Evolutionary conservation across 192 early-diverging fungal genomes (phyloP), one percentile per base, ranked within the genome.

Genomic region (Oehlia diaphana): DNA sequence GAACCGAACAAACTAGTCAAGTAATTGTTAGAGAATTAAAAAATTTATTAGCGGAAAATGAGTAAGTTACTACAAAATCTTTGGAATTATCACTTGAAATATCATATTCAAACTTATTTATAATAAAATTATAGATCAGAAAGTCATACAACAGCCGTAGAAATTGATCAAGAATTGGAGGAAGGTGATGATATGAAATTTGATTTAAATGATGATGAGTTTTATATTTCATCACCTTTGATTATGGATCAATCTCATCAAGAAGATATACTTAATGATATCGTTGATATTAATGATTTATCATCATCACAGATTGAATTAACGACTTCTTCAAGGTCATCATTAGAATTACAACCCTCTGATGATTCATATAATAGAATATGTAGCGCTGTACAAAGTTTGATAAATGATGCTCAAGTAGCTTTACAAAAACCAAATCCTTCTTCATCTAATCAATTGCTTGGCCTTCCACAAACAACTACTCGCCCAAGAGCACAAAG

Each of bases 1-100:
- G 71, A 12, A 72, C 47, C 35, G 71, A 72, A 49, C 71, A 50
- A 50, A 72, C 71, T 19, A 72, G 71, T 31, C 71, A 72, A n/a
- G 31, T 31, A 31, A 31, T 31, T 31, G 31, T 31, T 31, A 31
- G 31, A 31, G 71, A 72, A 49, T 72, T 72, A 50, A 72, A 72
- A 49, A 7, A 49, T 21, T 72, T 72, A 28, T 33, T 68, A 68
- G 13, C 26, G 13, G 66, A 68, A 68, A 68, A 33, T 68, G 28
- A 68, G 66, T 68, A 68, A 33, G 66, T 68, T 2, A 6, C 13
- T 9, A 28, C 10, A 72, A 19, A 9, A 72, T 16, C 37, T n/a
- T 12, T 37, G 39, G 0, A 42, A 3, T 12, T 14, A n/a, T 39
- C 2, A 19, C 2, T 49, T 42, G 3, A 37, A 39, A 39, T 28